Percentiles rank a stretch among this genome's conserved stretches.
phyloP scores from a whole-genome alignment of 495 filamentous ascomycete species.

The Cercophora newfieldiana region DNA sequence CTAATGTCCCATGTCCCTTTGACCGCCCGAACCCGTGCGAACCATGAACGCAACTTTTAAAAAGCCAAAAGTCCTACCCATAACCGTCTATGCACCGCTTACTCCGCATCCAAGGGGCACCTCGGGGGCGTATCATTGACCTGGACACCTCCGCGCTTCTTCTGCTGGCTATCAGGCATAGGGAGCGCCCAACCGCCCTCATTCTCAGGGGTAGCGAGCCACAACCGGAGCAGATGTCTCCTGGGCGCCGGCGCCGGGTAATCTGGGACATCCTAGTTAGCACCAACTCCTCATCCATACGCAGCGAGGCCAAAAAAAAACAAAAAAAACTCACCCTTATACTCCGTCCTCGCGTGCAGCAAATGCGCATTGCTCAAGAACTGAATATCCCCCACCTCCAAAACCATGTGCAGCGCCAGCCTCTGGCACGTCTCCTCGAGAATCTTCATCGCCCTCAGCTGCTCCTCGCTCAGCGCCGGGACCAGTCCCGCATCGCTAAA shows the following conservation, averaged over 20 bases:
- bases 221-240: conserved; percentile 80
- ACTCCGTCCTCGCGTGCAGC: conserved; percentile 68
- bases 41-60: background rate
- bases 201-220: conserved; percentile 75
- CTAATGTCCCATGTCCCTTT: background rate
- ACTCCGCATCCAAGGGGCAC: conserved; percentile 70
- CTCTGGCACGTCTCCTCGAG: conserved; percentile 68
- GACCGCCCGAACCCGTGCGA: background rate
- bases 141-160: conserved; percentile 85
- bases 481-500: conserved; percentile 68
- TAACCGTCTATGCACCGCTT: conserved; percentile 19
- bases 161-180: conserved; percentile 75
- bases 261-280: conserved; percentile 47
- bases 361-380: conserved; percentile 70
- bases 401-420: conserved; percentile 70
- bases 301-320: background rate
- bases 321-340: conserved; percentile 38
- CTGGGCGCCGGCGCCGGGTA: conserved; percentile 59
- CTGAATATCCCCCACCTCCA: conserved; percentile 80
- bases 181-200: conserved; percentile 87
- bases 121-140: conserved; percentile 72
- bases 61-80: background rate
- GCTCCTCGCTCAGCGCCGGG: conserved; percentile 63
- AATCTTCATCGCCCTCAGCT: conserved; percentile 62
- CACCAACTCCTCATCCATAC: background rate